These are phyloP conservation scores for Kalaharituber pfeilii DNA, from an alignment of 2,329 filamentous ascomycete genomes.

Conservation along the genomic window DNA sequence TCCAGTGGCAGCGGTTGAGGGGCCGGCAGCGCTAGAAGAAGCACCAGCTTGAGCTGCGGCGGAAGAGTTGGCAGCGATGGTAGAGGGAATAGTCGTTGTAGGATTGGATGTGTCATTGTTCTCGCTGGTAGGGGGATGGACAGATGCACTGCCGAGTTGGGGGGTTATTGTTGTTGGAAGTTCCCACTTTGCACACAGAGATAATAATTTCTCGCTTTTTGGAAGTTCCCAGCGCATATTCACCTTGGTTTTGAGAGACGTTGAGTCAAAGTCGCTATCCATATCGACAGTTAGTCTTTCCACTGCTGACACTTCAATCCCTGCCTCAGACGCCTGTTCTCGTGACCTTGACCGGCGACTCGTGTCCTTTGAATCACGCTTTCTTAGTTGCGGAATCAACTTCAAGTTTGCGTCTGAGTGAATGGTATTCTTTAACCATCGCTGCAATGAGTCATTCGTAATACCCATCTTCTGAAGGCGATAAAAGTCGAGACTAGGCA, in stretches of 20 bases:
- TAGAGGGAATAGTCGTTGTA: background rate
- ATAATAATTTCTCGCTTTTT: background rate
- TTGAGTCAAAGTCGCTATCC: background rate
- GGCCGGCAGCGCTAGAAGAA: background rate
- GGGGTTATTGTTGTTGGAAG: background rate
- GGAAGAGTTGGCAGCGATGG: background rate
- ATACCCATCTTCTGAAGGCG: background rate
- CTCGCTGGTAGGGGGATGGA: background rate
- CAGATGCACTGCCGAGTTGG: too few relatives aligned
- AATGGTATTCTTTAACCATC: background rate
- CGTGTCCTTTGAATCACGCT: background rate
- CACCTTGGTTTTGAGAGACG: background rate
- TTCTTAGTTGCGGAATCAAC: background rate
- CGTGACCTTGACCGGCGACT: background rate
- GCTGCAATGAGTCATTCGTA: background rate
- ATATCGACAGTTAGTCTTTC: background rate
- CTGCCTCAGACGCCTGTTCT: background rate
- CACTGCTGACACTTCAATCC: background rate
- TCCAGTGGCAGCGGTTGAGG: background rate
- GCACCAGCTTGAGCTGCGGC: background rate
- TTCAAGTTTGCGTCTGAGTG: background rate
- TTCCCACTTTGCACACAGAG: background rate
- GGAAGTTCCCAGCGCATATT: background rate
- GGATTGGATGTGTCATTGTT: too few relatives aligned
- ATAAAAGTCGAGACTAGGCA: background rate